These are phyloP conservation scores for Phytophthora cactorum DNA, from an alignment of 352 stramenopile species.

Conservation along the genomic window DNA sequence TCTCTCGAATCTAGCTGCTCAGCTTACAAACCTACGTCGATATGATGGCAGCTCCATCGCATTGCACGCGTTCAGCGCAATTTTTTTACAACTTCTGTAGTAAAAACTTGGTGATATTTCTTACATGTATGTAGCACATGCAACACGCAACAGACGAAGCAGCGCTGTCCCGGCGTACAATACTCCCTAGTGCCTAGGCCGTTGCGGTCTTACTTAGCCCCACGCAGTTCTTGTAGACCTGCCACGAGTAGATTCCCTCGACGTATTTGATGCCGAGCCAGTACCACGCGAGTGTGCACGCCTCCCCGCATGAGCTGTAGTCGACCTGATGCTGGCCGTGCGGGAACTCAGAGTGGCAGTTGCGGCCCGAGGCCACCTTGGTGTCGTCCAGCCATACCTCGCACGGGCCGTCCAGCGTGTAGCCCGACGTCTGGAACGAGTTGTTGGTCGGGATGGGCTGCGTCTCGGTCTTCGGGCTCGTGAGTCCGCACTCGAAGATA, in stretches of 20 bases:
- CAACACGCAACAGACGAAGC: slow-evolving; percentile 29
- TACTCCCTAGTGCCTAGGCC: slow-evolving; percentile 25
- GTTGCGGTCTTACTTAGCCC: slow-evolving; percentile 24
- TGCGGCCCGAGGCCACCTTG: slow-evolving; percentile 44
- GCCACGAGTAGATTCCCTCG: slow-evolving; percentile 60
- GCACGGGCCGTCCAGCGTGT: slow-evolving; percentile 65
- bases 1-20: no score
- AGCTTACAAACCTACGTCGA: no score
- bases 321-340: slow-evolving; percentile 48
- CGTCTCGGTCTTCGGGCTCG: slow-evolving; percentile 45
- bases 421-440: slow-evolving; percentile 54
- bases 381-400: slow-evolving; percentile 65
- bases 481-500: slow-evolving; percentile 64
- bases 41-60: not conserved
- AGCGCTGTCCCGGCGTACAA: slow-evolving; percentile 8
- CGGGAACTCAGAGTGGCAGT: slow-evolving; percentile 52
- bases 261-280: slow-evolving; percentile 64
- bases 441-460: slow-evolving; percentile 53
- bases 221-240: slow-evolving; percentile 73
- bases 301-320: slow-evolving; percentile 54
- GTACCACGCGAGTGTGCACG: slow-evolving; percentile 58
- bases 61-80: not conserved
- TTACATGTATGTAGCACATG: not conserved
- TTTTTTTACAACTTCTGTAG: not conserved
- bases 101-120: not conserved